Base-by-base conservation (phyloP, 257 asterid species). In the Solanum chmielewskii region DNA sequence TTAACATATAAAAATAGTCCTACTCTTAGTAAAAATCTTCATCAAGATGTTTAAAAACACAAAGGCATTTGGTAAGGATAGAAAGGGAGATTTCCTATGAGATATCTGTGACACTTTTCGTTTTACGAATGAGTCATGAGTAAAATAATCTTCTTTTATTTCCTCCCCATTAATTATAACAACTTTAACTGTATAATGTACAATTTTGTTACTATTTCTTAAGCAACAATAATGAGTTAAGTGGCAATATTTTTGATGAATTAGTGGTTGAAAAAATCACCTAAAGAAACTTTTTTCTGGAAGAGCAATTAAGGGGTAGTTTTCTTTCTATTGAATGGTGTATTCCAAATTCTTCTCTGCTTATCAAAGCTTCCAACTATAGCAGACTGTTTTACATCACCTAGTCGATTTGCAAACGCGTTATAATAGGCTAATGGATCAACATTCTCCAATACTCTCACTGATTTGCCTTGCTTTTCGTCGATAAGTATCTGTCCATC, bases 301-400 rank as follows among this genome's bases (percentile, higher is more conserved):
- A 85, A 73, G 27, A 86, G 60, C 33, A 85, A 41, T 23, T 77
- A 64, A 47, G 31, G 39, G 75, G 37, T 6, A 70, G 84, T 85
- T 64, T 86, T 15, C 15, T 75, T 62, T 89, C 87, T 86, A 60
- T 49, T 89, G 18, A 52, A 88, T 47, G 89, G 85, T 41, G 83
- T 85, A 87, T 89, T 94, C 98, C 98, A 94, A 39, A 87, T 76
- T 89, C 91, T 93, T 89, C 86, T 93, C 87, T 95, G 98, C 85
- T 92, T 92, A 23, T 89, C 90, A 87, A 94, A 95, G 93, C 98
- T 95, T 89, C 94, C 94, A 88, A 93, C 86, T 23, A 93, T 92
- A 77, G 98, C 98, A 74, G 98, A 94, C 77, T 91, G 94, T 12
- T 91, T 91, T 75, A 89, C 86, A 13, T 89, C 88, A 62, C 97